Base-by-base conservation (phyloP, 495 filamentous ascomycete genomes). In the Neurospora tetrasperma region DNA sequence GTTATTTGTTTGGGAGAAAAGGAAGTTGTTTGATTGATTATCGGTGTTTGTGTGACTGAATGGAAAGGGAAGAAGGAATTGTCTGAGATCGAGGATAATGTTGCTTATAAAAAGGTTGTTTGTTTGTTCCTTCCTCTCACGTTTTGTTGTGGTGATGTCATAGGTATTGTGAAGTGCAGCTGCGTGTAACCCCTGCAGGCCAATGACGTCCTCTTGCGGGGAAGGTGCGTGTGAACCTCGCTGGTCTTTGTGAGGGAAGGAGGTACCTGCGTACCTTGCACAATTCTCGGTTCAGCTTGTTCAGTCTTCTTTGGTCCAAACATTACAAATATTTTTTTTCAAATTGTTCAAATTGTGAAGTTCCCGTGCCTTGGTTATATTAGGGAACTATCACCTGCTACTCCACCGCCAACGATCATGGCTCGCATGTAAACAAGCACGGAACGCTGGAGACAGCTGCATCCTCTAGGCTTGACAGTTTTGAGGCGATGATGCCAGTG, bases 71-170 rank as follows among this genome's bases (percentile, higher is more conserved):
- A 20, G 71, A 62, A 31, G 2, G 54, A 62, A 31, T 11, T 12
- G 54, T 62, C 54, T 62, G 16, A 31, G 23, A 27, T 62, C 23
- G 54, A 62, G 16, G 54, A 62, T 62, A 12, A 16, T 16, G 54
- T 62, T 62, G 54, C 54, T 62, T 62, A 62, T 62, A 62, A 62
- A 16, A 62, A 62, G 23, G 54, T 31, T 62, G 54, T 62, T 62
- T 62, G 54, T 62, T 62, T 5, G 54, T 31, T 62, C 54, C 23
- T 62, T 62, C 23, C 48, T 59, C 20, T 31, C 11, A 14, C 62
- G 70, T 70, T 72, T 69, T 69, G 74, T 75, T 62, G 74, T 70
- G 73, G 73, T 79, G 78, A 79, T 79, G 78, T 79, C 78, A 79
- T 78, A 44, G 73, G 42, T 42, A 43, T 73, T 44, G 72, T 59